Conservation (phyloP, 768 basidiomycete species). For the Cubamyces lactineus region DNA sequence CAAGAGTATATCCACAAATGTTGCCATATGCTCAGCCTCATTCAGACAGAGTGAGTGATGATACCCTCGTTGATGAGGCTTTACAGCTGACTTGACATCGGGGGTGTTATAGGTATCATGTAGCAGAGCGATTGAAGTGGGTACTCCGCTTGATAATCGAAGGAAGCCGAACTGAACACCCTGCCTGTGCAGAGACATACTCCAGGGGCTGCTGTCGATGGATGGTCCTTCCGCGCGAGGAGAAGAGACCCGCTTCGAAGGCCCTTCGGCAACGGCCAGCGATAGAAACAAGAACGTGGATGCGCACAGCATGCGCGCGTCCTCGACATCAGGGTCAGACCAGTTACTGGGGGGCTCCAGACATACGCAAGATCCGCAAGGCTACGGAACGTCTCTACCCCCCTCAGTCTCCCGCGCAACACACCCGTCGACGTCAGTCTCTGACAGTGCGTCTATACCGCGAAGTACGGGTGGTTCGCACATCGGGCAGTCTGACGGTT, state of each 20-base stretch:
- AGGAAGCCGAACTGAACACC: not conserved
- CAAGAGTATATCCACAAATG: constrained; percentile 46
- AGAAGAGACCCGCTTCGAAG: not conserved
- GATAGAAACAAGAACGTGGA: too few species aligned
- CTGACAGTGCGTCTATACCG: too few species aligned
- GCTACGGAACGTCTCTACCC: too few species aligned
- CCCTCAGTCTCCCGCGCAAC: too few species aligned
- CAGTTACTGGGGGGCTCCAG: too few species aligned
- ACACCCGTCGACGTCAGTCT: too few species aligned
- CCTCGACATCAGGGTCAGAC: too few species aligned
- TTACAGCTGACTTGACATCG: not conserved
- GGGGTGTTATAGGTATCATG: constrained; percentile 8
- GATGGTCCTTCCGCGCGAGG: not conserved
- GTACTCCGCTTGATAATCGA: not conserved
- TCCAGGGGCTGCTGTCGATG: not conserved
- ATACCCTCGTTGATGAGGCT: not conserved
- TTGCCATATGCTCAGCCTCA: constrained; percentile 32
- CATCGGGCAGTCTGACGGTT: too few species aligned
- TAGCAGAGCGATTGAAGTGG: constrained; percentile 3
- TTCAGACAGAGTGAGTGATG: constrained; percentile 13
- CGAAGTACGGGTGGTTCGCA: too few species aligned
- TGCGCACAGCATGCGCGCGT: too few species aligned
- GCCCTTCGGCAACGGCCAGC: too few species aligned
- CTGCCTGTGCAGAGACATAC: constrained; percentile 5
- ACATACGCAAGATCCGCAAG: too few species aligned